A percentile compares a stretch with the other conserved stretches of the same genome.
Evolutionary conservation across 306 rosid genomes (phyloP).

Genomic region (Gillenia trifoliata): DNA sequence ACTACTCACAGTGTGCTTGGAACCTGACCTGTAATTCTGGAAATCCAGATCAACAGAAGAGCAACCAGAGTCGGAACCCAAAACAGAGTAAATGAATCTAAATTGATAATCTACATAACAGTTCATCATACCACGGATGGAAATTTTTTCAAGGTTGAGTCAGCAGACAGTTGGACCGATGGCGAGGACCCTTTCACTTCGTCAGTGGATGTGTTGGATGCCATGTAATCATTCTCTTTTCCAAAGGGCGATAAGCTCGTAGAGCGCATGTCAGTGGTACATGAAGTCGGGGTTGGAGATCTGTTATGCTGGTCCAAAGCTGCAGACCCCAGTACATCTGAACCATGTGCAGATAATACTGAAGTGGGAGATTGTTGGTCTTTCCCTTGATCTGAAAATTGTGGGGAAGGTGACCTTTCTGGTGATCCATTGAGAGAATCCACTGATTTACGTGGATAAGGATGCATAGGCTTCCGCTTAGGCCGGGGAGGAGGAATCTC

Average conservation of each 20-base stretch:
- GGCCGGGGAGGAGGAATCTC: slow-evolving; percentile 98
- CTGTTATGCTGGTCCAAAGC: slow-evolving; percentile 50
- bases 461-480: slow-evolving; percentile 86
- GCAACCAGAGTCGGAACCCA: background rate
- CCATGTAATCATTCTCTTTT: slow-evolving; percentile 47
- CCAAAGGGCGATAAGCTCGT: slow-evolving; percentile 36
- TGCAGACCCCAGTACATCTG: slow-evolving; percentile 53
- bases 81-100: background rate
- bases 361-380: slow-evolving; percentile 72
- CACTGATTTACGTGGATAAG: slow-evolving; percentile 77
- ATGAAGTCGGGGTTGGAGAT: slow-evolving; percentile 62
- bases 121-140: slow-evolving; percentile 42
- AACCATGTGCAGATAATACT: slow-evolving; percentile 48
- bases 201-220: slow-evolving; percentile 40
- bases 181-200: slow-evolving; percentile 40
- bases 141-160: slow-evolving; percentile 25
- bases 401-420: slow-evolving; percentile 58
- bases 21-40: slow-evolving; percentile 54
- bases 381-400: slow-evolving; percentile 40
- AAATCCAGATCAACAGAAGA: slow-evolving; percentile 20
- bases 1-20: slow-evolving; percentile 25
- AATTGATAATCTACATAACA: slow-evolving; percentile 8
- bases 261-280: slow-evolving; percentile 57
- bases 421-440: slow-evolving; percentile 39
- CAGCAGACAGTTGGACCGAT: slow-evolving; percentile 21